phyloP scores from a whole-genome alignment of 345 rosid genomes.

The Corymbia maculata region DNA sequence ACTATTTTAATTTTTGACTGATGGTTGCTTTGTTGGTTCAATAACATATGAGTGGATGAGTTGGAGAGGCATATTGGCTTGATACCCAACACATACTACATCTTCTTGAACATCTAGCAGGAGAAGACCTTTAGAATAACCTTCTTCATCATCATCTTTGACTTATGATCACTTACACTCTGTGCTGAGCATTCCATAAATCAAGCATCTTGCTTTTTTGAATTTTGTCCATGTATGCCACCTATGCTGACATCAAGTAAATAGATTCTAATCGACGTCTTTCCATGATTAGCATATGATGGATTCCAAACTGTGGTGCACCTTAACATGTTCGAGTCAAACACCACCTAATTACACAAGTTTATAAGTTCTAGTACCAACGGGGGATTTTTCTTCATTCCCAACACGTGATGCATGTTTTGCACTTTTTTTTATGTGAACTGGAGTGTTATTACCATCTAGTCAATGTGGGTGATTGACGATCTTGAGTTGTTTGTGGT shows the following conservation, averaged over 20 bases:
- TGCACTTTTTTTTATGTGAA: background rate
- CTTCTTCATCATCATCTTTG: no score
- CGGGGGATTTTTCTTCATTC: background rate
- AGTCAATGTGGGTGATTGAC: background rate
- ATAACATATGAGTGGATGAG: constrained; percentile 5
- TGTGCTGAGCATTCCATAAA: no score
- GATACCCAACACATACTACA: no score
- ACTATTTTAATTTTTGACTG: background rate
- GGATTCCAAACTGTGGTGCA: background rate
- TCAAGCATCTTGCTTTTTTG: background rate
- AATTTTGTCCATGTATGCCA: no score
- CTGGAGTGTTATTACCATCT: background rate
- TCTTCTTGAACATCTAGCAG: no score
- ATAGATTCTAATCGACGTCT: no score
- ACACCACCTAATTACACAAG: background rate
- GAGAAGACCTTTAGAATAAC: no score
- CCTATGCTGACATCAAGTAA: no score
- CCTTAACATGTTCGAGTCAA: background rate
- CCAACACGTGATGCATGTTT: background rate
- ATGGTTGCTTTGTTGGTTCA: background rate
- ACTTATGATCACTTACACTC: no score
- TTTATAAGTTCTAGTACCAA: background rate
- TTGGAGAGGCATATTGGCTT: background rate
- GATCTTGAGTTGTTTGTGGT: background rate
- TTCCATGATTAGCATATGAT: no score